Percentiles rank a stretch among this genome's conserved stretches.
Evolutionary conservation across 352 stramenopile genomes (phyloP).

Genomic region (Plasmopara viticola): DNA sequence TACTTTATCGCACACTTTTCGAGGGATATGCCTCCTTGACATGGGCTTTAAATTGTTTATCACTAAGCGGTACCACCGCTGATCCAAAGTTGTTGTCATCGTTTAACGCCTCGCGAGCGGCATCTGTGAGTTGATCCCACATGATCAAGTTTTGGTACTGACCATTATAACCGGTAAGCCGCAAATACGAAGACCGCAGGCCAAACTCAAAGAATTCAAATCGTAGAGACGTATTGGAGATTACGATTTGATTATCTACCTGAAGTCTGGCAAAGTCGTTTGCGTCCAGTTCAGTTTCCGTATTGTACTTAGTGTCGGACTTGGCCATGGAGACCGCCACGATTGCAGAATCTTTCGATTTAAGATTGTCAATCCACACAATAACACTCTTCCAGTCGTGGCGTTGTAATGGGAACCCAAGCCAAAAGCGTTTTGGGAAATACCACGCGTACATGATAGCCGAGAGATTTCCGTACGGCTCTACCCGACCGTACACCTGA

Average conservation of each 20-base stretch:
- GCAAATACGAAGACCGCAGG: neutral
- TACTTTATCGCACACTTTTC: no score
- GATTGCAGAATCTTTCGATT: neutral
- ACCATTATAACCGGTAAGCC: neutral
- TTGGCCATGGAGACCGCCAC: conserved; percentile 4
- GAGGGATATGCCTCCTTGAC: neutral
- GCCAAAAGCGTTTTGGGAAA: conserved; percentile 8
- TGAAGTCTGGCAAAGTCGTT: conserved; percentile 1
- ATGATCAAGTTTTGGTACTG: conserved; percentile 8
- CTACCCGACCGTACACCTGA: conserved; percentile 7
- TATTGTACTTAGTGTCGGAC: conserved; percentile 2
- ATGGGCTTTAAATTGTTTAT: neutral
- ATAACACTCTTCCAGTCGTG: conserved; percentile 10
- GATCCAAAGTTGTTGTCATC: conserved; percentile 2
- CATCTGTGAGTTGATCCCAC: conserved; percentile 12
- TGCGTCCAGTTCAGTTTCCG: no score
- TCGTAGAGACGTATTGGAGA: conserved; percentile 4
- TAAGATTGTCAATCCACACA: conserved; percentile 7
- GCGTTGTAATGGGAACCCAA: neutral
- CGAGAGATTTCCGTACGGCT: neutral
- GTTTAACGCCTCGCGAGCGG: conserved; percentile 3
- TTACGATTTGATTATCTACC: neutral
- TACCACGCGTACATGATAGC: conserved; percentile 16
- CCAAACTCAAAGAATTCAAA: neutral
- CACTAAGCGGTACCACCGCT: conserved; percentile 2